These are phyloP conservation scores for Fomitopsis betulina DNA, from an alignment of 1,284 basidiomycete genomes.

Conservation along the genomic window DNA sequence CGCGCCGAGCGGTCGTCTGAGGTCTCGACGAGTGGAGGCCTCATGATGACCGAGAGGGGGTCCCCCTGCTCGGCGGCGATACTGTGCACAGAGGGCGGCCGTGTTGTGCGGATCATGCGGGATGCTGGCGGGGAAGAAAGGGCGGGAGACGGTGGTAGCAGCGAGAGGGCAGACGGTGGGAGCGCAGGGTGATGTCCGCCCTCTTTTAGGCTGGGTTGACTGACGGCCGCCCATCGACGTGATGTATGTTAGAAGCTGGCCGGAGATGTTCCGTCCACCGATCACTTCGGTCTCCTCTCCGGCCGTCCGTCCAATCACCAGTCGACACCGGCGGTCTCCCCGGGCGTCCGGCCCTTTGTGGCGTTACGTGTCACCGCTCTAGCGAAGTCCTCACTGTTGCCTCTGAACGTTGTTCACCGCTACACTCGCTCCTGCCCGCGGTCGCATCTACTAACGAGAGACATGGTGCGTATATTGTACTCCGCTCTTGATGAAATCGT, in stretches of 20 bases:
- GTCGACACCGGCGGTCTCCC: neutral
- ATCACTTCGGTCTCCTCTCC: neutral
- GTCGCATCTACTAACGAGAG: neutral
- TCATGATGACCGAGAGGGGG: conserved; percentile 64
- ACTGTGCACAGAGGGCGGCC: conserved; percentile 57
- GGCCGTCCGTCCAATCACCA: neutral
- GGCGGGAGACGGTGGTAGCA: conserved; percentile 12
- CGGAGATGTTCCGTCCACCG: neutral
- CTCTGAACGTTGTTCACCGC: neutral
- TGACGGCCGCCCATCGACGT: conserved; percentile 3
- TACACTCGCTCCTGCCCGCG: neutral
- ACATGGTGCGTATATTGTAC: conserved; percentile 13
- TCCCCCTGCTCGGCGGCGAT: conserved; percentile 48
- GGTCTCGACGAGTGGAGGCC: conserved; percentile 63
- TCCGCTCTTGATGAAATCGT: neutral
- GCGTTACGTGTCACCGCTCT: neutral
- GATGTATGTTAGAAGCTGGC: conserved; percentile 6
- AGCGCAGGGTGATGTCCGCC: conserved; percentile 13
- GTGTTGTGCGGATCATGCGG: conserved; percentile 47
- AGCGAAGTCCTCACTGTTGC: no score
- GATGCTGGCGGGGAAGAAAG: conserved; percentile 9
- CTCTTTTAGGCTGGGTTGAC: conserved; percentile 12
- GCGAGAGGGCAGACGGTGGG: conserved; percentile 19
- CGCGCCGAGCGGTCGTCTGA: conserved; percentile 55
- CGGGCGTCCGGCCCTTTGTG: neutral